Conservation (phyloP, 176 grass and related monocot genomes). For the Aegilops longissima region DNA sequence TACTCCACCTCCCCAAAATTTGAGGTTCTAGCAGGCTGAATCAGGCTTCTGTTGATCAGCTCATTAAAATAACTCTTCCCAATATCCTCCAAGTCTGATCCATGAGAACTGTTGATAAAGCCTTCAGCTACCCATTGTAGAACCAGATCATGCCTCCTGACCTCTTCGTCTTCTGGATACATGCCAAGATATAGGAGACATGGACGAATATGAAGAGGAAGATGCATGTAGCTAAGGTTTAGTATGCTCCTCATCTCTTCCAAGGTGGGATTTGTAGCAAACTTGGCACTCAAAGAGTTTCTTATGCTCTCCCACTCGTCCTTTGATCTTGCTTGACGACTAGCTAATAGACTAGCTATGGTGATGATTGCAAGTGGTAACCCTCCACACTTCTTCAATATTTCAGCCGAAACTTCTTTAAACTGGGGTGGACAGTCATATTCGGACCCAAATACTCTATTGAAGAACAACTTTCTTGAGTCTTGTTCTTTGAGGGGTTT, state of each 20-base stretch:
- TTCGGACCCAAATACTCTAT: neutral
- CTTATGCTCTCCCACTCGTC: neutral
- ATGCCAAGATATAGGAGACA: neutral
- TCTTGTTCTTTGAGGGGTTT: neutral
- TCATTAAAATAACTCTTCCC: neutral
- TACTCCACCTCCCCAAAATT: neutral
- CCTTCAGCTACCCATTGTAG: neutral
- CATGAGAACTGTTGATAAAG: neutral
- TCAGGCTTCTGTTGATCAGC: neutral
- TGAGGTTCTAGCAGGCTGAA: neutral
- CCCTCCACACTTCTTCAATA: neutral
- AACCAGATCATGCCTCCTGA: neutral
- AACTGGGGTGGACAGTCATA: fast-evolving
- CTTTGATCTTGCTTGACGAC: neutral
- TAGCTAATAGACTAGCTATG: neutral
- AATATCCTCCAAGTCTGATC: neutral
- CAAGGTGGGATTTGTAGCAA: neutral
- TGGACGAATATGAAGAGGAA: neutral
- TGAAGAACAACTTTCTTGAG: neutral
- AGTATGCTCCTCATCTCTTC: neutral
- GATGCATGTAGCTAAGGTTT: neutral
- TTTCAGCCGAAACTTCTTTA: neutral
- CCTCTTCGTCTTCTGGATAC: neutral
- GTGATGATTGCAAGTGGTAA: neutral
- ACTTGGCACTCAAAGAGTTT: neutral